phyloP scores from a whole-genome alignment of 352 stramenopile genomes.

The Blastocystis sp. region DNA sequence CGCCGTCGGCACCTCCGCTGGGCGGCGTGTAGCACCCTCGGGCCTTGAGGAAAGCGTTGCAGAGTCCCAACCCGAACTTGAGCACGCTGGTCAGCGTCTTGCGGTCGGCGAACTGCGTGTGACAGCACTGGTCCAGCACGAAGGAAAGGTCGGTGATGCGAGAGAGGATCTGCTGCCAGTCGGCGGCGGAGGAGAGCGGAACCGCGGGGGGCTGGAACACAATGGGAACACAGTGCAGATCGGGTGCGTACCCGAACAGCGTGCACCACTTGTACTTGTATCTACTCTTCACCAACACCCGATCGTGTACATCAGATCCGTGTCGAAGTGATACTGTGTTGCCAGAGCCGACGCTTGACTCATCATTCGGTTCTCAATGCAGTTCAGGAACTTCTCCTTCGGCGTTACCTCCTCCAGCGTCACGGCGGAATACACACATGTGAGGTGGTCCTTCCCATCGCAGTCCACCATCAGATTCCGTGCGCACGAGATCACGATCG shows the following conservation, averaged over 20 bases:
- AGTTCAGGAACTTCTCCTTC: conserved; percentile 15
- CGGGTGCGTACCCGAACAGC: background rate
- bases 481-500: background rate
- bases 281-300: background rate
- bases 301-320: conserved; percentile 5
- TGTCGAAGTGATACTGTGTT: background rate
- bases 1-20: background rate
- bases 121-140: background rate
- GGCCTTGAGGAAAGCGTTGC: background rate
- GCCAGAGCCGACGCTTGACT: background rate
- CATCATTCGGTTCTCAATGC: background rate
- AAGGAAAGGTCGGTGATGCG: background rate
- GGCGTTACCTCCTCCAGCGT: background rate
- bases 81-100: background rate
- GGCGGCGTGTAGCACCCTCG: background rate
- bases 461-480: background rate
- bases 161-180: background rate
- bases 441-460: background rate
- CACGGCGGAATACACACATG: background rate
- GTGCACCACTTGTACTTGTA: conserved; percentile 1
- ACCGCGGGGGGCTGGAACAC: background rate
- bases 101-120: background rate
- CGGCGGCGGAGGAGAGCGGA: background rate
- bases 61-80: background rate
- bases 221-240: no score